phyloP scores from a whole-genome alignment of 2,329 filamentous ascomycete genomes.

The Lecanosticta acicola region DNA sequence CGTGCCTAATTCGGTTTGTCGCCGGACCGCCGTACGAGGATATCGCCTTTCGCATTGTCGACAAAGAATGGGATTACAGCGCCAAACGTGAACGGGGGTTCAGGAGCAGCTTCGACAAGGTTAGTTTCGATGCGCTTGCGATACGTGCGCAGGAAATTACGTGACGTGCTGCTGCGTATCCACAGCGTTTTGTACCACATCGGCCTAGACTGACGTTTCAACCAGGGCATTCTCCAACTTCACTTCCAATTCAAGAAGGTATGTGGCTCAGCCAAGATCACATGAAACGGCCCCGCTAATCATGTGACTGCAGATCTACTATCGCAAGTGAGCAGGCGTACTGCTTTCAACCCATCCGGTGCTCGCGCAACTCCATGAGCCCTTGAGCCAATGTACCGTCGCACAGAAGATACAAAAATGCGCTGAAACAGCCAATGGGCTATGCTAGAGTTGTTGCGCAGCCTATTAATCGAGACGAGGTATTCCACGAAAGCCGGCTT shows the following conservation, averaged over 20 bases:
- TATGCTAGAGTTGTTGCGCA: constrained; percentile 6
- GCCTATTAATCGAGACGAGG: constrained; percentile 8
- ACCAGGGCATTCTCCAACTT: constrained; percentile 83
- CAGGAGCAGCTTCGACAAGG: constrained; percentile 95
- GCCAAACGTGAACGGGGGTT: constrained; percentile 92
- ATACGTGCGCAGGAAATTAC: neutral
- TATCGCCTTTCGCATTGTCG: constrained; percentile 92
- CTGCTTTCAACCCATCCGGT: neutral
- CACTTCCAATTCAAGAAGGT: constrained; percentile 99
- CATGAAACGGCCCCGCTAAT: constrained; percentile 9
- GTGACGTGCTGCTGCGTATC: neutral
- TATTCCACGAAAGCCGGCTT: constrained; percentile 6
- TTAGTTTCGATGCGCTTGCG: constrained; percentile 44
- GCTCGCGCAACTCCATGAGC: neutral
- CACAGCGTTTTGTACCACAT: constrained; percentile 10
- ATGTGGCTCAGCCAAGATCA: constrained; percentile 21
- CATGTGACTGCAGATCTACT: constrained; percentile 39
- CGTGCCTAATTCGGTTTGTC: constrained; percentile 91
- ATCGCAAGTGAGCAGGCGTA: constrained; percentile 36
- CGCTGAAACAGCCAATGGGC: constrained; percentile 8
- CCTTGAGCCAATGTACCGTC: neutral
- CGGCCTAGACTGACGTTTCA: constrained; percentile 29
- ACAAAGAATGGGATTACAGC: constrained; percentile 98
- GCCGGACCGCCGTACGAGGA: constrained; percentile 95
- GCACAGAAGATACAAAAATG: constrained; percentile 1